phyloP scores from a whole-genome alignment of 139 green algal genomes.

The Micractinium conductrix region DNA sequence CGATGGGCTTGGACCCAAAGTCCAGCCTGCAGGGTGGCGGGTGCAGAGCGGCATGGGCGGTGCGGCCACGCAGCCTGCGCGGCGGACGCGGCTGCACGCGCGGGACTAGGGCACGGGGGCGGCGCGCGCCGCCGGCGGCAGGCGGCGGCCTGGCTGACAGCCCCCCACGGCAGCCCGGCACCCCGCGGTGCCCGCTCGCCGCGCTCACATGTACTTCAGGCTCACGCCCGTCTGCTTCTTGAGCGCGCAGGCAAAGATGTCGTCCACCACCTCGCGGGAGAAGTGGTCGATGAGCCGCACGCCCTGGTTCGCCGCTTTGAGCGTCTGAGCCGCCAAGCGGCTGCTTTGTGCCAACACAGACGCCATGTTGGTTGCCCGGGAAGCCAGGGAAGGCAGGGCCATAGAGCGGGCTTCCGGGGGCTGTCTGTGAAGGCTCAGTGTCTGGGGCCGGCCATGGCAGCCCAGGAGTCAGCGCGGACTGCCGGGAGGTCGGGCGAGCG shows the following conservation, averaged over 20 bases:
- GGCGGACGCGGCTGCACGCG: too few species aligned
- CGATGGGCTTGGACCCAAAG: slow-evolving; percentile 93
- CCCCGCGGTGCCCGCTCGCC: neutral
- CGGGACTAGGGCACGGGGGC: neutral
- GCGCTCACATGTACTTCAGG: slow-evolving; percentile 85
- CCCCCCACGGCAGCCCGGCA: neutral
- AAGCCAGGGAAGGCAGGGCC: neutral
- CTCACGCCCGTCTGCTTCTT: slow-evolving; percentile 97
- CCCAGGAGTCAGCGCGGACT: too few species aligned
- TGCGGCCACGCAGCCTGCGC: too few species aligned
- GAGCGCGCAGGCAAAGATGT: slow-evolving; percentile 89
- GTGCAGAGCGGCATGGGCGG: neutral
- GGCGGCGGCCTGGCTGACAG: neutral
- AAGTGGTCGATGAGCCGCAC: slow-evolving; percentile 26
- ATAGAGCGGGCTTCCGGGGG: neutral
- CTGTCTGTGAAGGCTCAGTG: too few species aligned
- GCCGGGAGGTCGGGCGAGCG: too few species aligned
- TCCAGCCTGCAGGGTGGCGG: slow-evolving; percentile 83
- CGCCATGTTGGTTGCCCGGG: neutral
- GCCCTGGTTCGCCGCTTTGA: neutral
- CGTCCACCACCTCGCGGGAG: slow-evolving; percentile 73
- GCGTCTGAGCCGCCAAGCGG: neutral
- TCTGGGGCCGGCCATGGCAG: too few species aligned
- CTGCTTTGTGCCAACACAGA: neutral
- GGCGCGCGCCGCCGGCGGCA: neutral